Base-by-base conservation (phyloP, 2,329 filamentous ascomycete species). In the Hysterium pulicare region DNA sequence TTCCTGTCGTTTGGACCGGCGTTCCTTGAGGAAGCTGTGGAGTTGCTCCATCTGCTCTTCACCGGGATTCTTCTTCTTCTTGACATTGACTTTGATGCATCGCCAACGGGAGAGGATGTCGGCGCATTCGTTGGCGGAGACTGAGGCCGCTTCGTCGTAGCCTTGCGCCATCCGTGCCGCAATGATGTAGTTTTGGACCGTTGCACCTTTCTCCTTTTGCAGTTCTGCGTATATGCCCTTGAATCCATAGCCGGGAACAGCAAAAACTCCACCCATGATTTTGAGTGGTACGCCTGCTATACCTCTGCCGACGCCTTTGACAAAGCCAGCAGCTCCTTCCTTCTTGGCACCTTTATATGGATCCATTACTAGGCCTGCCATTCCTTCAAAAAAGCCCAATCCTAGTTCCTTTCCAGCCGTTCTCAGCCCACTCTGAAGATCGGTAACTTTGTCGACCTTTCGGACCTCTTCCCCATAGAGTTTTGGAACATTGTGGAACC, bases 401-500 rank as follows among this genome's bases (percentile, higher is more conserved):
- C 83, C 84, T 42, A 94, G 83, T 65, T 89, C 86, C 71, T 86
- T 89, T 2, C 86, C 81, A 3, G 90, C 90, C 33, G 89, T 83
- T 48, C 77, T 83, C 20, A 95, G 67, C 0, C 90, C 90, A 48
- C 83, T 87, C 40, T 81, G 76, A 38, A 95, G 71, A 39, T 83
- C 85, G 0, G 86, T 90, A 4, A 95, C 86, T 53, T 87, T 88
- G 44, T 89, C 85, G 1, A 79, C 72, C n/a, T 85, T 84, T 7
- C 87, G 78, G 1, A 95, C 82, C 1, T 87, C 82, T 55, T 95
- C 90, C 32, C 90, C 86, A 59, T 95, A 95, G 1, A 95, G 71
- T 52, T 81, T 84, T 0, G 90, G 90, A 5, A 87, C 84, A 55
- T 95, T 95, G 59, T 91, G 85, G 61, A 95, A 94, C 0, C 90